These are phyloP conservation scores for Globisporangium okanoganense DNA, from an alignment of 352 stramenopile species.

Conservation along the genomic window DNA sequence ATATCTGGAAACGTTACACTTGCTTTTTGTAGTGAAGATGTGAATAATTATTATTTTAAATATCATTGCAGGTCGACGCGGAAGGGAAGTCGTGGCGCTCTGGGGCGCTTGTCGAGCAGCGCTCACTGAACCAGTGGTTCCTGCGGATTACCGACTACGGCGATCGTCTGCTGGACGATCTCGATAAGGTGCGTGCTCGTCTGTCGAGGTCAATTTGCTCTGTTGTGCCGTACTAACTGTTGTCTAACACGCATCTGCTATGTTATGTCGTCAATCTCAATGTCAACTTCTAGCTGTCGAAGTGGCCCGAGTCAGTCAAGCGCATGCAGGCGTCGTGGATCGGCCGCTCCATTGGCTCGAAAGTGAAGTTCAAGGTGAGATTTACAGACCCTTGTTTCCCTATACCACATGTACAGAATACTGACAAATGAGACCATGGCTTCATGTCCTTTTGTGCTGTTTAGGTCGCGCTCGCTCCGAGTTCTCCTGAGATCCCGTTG, in stretches of 20 bases:
- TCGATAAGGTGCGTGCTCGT: conserved; percentile 78
- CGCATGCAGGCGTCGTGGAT: conserved; percentile 96
- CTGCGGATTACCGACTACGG: conserved; percentile 99
- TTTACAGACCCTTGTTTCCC: background rate
- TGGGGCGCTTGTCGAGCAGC: conserved; percentile 92
- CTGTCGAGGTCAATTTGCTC: background rate
- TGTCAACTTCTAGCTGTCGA: conserved; percentile 39
- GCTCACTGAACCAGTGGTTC: conserved; percentile 96
- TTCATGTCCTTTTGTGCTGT: too few relatives aligned
- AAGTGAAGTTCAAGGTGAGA: conserved; percentile 82
- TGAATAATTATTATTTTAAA: background rate
- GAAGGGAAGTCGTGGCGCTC: conserved; percentile 96
- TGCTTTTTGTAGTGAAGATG: background rate
- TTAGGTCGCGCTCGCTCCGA: conserved; percentile 20
- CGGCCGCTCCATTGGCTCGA: conserved; percentile 90
- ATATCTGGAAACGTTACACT: background rate
- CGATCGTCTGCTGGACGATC: conserved; percentile 93
- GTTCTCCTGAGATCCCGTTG: conserved; percentile 41
- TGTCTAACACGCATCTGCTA: background rate
- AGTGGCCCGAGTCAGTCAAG: conserved; percentile 87
- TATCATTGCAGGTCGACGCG: conserved; percentile 44
- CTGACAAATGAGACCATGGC: background rate
- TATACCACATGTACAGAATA: too few relatives aligned
- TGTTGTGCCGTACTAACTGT: conserved; percentile 12
- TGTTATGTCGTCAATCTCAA: background rate